These are phyloP conservation scores for Trichoderma parareesei DNA, from an alignment of 495 filamentous ascomycete species.

Conservation along the genomic window DNA sequence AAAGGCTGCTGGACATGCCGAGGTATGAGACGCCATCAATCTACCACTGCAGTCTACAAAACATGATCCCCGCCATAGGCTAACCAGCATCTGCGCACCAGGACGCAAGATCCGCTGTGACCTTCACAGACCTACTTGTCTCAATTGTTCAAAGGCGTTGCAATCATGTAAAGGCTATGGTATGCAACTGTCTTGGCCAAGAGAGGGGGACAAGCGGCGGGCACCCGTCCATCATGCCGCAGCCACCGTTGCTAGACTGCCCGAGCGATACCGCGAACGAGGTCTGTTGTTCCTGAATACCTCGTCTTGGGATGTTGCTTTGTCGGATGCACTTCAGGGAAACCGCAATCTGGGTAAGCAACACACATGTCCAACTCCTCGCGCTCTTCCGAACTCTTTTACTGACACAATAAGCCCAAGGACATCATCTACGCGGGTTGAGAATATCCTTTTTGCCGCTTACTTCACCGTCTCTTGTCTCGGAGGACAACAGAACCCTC, in stretches of 20 bases:
- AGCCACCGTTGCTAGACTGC: neutral
- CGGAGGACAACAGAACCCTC: neutral
- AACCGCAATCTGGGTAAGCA: neutral
- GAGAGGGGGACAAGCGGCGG: neutral
- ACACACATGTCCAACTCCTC: neutral
- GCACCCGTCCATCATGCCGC: neutral
- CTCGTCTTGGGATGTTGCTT: neutral
- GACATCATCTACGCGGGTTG: neutral
- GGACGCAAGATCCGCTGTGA: neutral
- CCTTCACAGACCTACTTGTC: neutral
- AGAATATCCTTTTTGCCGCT: neutral
- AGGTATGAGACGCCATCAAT: neutral
- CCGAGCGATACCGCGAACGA: neutral
- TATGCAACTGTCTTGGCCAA: neutral
- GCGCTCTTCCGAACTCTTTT: neutral
- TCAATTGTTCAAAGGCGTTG: neutral
- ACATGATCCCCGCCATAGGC: no score
- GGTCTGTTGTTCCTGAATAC: neutral
- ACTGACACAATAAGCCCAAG: neutral
- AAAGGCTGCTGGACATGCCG: constrained; percentile 4
- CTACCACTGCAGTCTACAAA: neutral
- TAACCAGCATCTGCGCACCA: neutral
- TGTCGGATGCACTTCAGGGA: neutral
- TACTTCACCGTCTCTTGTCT: neutral
- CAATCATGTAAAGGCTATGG: neutral